Conservation (phyloP, 768 basidiomycete species). For the Tubosaeta brunneosetosa region DNA sequence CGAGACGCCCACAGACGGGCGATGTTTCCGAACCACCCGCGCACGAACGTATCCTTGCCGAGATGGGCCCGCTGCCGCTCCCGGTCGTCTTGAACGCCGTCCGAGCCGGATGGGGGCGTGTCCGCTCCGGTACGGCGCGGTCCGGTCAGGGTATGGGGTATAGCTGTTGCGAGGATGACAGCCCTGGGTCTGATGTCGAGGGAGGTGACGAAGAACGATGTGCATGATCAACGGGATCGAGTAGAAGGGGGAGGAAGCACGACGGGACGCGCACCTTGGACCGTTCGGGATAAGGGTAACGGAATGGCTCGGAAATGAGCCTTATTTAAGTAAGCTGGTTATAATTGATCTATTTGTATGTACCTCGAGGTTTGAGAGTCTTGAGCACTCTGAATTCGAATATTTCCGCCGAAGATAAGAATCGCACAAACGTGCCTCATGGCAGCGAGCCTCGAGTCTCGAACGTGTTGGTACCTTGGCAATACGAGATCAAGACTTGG, state of each 20-base stretch:
- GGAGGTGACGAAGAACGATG: not conserved
- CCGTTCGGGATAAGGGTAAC: slow-evolving; percentile 8
- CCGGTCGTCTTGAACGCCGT: slow-evolving; percentile 4
- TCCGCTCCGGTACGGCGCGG: not conserved
- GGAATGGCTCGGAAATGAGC: not conserved
- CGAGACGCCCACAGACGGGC: not conserved
- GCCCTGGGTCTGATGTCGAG: not conserved
- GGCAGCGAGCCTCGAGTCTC: slow-evolving; percentile 4
- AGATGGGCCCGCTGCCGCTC: not conserved
- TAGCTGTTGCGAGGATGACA: not conserved
- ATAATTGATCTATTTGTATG: not conserved
- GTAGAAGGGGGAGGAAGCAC: too few species aligned
- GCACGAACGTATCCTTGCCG: not conserved
- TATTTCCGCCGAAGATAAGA: not conserved
- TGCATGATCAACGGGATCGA: not conserved
- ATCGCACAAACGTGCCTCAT: not conserved
- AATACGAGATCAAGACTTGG: too few species aligned
- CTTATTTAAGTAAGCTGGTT: not conserved
- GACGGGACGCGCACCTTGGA: not conserved
- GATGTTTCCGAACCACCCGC: not conserved
- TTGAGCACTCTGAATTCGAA: not conserved
- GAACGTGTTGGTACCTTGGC: not conserved
- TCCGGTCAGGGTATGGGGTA: not conserved
- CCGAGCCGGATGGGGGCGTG: not conserved
- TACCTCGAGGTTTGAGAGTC: not conserved